Percentiles rank a stretch among this genome's conserved stretches.
phyloP scores from a whole-genome alignment of 2,329 filamentous ascomycete species.

The Fusarium bactridioides region DNA sequence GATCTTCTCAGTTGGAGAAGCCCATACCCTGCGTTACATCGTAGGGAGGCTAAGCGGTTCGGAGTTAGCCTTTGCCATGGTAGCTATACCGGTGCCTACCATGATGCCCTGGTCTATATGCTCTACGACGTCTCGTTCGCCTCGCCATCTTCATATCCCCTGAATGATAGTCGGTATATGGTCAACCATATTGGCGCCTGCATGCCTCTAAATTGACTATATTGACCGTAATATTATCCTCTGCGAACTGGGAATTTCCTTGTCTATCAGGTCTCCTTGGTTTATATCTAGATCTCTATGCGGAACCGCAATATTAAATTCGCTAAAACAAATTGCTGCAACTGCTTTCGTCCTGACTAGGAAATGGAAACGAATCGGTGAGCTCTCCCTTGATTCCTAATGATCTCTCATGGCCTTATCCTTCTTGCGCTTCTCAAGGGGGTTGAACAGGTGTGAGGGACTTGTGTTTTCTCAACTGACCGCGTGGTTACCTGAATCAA shows the following conservation, averaged over 20 bases:
- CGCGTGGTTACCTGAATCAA: neutral
- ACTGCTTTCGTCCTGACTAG: neutral
- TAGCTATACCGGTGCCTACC: neutral
- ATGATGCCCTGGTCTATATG: neutral
- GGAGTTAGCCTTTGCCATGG: neutral
- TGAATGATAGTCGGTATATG: neutral
- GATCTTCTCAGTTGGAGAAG: slow-evolving; percentile 35
- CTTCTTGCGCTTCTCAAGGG: neutral
- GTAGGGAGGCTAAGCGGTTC: slow-evolving; percentile 21
- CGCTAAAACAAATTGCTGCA: neutral
- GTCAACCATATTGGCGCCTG: neutral
- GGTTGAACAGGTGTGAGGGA: neutral
- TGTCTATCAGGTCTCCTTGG: neutral
- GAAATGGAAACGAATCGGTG: neutral
- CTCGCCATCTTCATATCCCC: neutral
- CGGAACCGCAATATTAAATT: slow-evolving; percentile 11
- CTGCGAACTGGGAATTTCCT: neutral
- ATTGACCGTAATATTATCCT: neutral
- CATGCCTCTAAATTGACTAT: neutral
- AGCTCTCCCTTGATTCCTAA: neutral
- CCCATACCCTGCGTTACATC: slow-evolving; percentile 34
- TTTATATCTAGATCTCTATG: neutral
- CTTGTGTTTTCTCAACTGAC: neutral
- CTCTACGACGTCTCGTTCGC: neutral
- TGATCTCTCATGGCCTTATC: neutral